Evolutionary conservation across 495 filamentous ascomycete genomes (phyloP).

Genomic region (Penicillium cosmopolitanum): DNA sequence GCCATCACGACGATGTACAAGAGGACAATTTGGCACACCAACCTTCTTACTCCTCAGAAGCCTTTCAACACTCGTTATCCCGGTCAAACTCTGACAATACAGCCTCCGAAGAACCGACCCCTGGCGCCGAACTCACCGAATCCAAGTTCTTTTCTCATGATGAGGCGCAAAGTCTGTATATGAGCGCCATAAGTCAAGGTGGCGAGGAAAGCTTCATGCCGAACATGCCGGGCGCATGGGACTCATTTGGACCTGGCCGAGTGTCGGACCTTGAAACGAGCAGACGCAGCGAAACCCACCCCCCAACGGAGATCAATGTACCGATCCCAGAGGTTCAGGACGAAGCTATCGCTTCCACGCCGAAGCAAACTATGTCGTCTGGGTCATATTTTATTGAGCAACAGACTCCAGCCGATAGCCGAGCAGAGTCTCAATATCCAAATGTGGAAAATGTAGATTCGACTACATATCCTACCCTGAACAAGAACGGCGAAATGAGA

Average conservation of each 20-base stretch:
- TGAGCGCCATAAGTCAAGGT: conserved; percentile 67
- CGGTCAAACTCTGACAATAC: conserved; percentile 31
- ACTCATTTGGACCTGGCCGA: conserved; percentile 36
- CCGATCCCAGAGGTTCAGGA: conserved; percentile 6
- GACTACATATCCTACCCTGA: conserved; percentile 22
- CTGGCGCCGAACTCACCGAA: conserved; percentile 59
- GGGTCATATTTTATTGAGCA: conserved; percentile 21
- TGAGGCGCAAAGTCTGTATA: conserved; percentile 95
- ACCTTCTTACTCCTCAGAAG: conserved; percentile 7
- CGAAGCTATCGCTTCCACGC: conserved; percentile 30
- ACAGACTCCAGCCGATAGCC: conserved; percentile 10
- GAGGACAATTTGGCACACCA: conserved; percentile 10
- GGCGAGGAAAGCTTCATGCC: conserved; percentile 42
- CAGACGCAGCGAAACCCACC: neutral
- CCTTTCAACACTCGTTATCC: conserved; percentile 19
- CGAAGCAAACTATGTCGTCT: conserved; percentile 32
- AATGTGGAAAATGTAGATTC: conserved; percentile 24
- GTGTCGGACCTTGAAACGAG: neutral
- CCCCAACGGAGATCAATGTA: neutral
- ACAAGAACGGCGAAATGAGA: conserved; percentile 32
- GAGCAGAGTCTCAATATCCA: conserved; percentile 16
- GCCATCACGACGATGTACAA: neutral
- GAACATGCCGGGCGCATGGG: conserved; percentile 66
- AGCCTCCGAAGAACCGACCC: conserved; percentile 25
- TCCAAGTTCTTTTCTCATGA: conserved; percentile 88